Evolutionary conservation across 495 filamentous ascomycete species (phyloP), one percentile per base, ranked within the genome.

Genomic region (Bacidia gigantensis): DNA sequence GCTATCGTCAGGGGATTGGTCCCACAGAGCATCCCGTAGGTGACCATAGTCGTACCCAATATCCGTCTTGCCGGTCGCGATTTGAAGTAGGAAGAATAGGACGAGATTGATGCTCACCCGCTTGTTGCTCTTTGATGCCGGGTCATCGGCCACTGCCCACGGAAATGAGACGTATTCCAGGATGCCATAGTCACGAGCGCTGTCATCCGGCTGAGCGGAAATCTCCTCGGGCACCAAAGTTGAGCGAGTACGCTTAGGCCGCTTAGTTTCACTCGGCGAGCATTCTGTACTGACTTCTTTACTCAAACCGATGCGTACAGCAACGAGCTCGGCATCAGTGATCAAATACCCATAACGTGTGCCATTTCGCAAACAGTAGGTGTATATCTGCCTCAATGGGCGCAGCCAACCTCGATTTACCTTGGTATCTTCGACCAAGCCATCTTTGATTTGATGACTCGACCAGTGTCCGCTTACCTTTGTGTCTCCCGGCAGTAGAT

Each of bases 401-500:
- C 22, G 24, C 32, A 35, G 32, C 29, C 48, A 50, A 11, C 39
- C 25, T 18, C 21, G 7, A 18, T 5, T 5, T 10, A 7, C n/a
- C 18, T 45, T 23, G 5, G 18, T 7, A 45, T 45, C 17, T 10
- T 45, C 42, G 21, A 45, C 42, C 18, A 23, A 17, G 21, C 18
- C 18, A 7, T 35, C 7, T 5, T 35, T 14, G 5, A 45, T 45
- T 17, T 17, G n/a, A 7, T 45, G 7, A 23, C 42, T 45, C 5
- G 42, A 45, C 5, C 42, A 45, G 10, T 45, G 7, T 5, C 5
- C 21, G 18, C 42, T 45, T 45, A 17, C 10, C 42, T 45, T 45
- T 5, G 45, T 54, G 35, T 54, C 52, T 18, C 52, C 52, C 17
- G 52, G 52, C n/a, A 54, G 23, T 23, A 54, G 14, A 14, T 14